Evolutionary conservation across 2,329 filamentous ascomycete genomes (phyloP).

Genomic region (Trichophyton benhamiae): DNA sequence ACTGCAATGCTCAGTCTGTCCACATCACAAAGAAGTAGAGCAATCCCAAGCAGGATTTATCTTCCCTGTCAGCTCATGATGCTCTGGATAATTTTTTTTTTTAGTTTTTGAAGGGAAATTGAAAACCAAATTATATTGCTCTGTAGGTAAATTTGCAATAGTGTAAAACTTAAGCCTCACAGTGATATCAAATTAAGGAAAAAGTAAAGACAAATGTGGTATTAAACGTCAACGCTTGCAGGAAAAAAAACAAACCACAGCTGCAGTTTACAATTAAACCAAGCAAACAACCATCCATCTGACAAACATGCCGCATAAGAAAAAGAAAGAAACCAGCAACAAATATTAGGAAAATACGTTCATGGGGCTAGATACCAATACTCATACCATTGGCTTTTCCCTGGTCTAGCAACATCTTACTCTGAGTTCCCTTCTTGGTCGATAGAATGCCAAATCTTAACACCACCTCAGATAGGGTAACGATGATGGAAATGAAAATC

Average conservation of each 20-base stretch:
- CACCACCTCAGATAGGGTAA: conserved; percentile 80
- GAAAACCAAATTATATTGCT: no score
- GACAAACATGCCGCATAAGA: not conserved
- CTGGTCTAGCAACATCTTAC: not conserved
- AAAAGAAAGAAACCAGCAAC: not conserved
- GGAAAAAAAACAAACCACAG: not conserved
- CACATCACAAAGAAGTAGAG: conserved; percentile 19
- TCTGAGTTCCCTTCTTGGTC: not conserved
- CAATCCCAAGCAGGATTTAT: no score
- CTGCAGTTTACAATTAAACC: not conserved
- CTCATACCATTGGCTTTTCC: not conserved
- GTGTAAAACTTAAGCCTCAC: no score
- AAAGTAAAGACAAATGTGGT: not conserved
- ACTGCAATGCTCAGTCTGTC: conserved; percentile 29
- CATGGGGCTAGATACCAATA: not conserved
- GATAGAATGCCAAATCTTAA: conserved; percentile 68
- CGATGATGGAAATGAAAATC: conserved; percentile 78
- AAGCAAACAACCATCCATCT: not conserved
- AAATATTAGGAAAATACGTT: not conserved
- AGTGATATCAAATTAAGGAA: not conserved
- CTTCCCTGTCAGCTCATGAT: no score
- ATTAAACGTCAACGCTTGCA: conserved; percentile 2
- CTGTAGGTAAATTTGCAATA: no score
- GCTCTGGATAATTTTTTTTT: no score
- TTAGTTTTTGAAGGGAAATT: no score